Percentiles rank a stretch among this genome's conserved stretches.
Conservation (phyloP, 495 filamentous ascomycete genomes). For the Aspergillus hancockii region DNA sequence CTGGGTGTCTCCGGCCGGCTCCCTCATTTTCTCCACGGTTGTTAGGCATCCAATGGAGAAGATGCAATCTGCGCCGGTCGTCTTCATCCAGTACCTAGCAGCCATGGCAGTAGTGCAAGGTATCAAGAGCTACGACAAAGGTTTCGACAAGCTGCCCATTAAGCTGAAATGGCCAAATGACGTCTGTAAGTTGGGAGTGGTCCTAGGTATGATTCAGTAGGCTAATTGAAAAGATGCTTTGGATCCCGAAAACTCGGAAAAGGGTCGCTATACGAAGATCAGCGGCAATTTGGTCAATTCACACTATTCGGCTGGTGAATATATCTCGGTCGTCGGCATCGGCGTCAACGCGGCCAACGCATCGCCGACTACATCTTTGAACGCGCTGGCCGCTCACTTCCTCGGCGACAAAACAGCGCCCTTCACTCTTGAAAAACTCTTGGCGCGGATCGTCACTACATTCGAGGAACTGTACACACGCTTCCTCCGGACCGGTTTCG, state of each 20-base stretch:
- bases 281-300: slow-evolving; percentile 93
- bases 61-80: slow-evolving; percentile 73
- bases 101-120: slow-evolving; percentile 89
- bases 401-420: slow-evolving; percentile 43
- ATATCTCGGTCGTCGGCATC: slow-evolving; percentile 85
- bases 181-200: slow-evolving; percentile 55
- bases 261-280: slow-evolving; percentile 80
- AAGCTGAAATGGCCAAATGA: slow-evolving; percentile 98
- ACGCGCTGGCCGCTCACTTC: slow-evolving; percentile 58
- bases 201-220: neutral
- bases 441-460: slow-evolving; percentile 76
- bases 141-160: slow-evolving; percentile 74
- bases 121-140: slow-evolving; percentile 73
- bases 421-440: slow-evolving; percentile 76
- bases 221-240: slow-evolving; percentile 57
- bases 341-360: slow-evolving; percentile 87
- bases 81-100: slow-evolving; percentile 92
- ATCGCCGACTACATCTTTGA: slow-evolving; percentile 83
- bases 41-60: slow-evolving; percentile 77
- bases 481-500: slow-evolving; percentile 75
- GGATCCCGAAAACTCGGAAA: slow-evolving; percentile 62
- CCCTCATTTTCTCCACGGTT: slow-evolving; percentile 82
- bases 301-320: slow-evolving; percentile 71
- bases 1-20: slow-evolving; percentile 89
- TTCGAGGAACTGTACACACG: slow-evolving; percentile 77